phyloP scores from a whole-genome alignment of 441 rosid genomes.

The Erodium moschatum region DNA sequence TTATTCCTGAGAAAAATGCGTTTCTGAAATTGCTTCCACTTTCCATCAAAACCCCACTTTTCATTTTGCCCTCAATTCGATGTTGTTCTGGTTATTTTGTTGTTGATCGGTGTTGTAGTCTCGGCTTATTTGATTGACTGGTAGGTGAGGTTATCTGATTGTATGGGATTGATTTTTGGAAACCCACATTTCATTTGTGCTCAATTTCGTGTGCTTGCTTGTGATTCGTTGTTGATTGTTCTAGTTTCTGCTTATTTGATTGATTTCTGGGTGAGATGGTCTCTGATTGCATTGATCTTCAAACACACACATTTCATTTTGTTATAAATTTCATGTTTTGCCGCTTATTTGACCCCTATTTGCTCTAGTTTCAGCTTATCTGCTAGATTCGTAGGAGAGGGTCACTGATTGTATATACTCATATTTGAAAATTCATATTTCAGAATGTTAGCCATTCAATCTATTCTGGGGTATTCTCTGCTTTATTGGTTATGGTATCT shows the following conservation, averaged over 20 bases:
- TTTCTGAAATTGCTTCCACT: not conserved
- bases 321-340: not conserved
- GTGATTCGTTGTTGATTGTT: not conserved
- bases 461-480: not conserved
- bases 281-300: not conserved
- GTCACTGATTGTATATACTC: not conserved
- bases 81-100: not conserved
- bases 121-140: not conserved
- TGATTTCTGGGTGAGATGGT: not conserved
- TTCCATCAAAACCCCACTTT: not conserved
- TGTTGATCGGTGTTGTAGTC: too few relatives aligned
- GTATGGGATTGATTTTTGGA: not conserved
- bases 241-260: not conserved
- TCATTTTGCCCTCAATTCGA: not conserved
- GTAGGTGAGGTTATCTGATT: slow-evolving; percentile 2
- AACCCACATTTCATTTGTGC: slow-evolving; percentile 6
- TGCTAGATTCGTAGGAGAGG: not conserved
- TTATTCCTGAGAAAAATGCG: not conserved
- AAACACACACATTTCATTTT: not conserved
- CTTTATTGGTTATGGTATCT: not conserved
- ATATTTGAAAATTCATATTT: not conserved
- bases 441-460: not conserved
- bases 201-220: not conserved
- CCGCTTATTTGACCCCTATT: not conserved
- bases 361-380: not conserved